These are phyloP conservation scores for Fomitopsis palustris DNA, from an alignment of 1,284 basidiomycete genomes.

Conservation along the genomic window DNA sequence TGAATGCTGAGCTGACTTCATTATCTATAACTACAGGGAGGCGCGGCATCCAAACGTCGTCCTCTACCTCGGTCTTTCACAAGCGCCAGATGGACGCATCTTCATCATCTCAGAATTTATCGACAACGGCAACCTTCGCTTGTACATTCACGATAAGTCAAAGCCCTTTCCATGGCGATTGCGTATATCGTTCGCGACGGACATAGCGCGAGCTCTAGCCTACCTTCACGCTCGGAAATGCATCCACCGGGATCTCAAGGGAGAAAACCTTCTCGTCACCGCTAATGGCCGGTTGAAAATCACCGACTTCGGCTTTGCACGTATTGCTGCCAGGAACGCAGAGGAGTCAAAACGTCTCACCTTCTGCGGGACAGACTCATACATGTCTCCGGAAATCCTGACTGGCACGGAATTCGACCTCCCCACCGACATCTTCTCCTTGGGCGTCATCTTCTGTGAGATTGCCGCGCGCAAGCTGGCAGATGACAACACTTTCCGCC, in stretches of 20 bases:
- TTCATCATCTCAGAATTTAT: conserved; percentile 91
- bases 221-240: conserved; percentile 94
- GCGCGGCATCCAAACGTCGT: conserved; percentile 92
- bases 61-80: conserved; percentile 90
- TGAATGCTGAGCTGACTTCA: conserved; percentile 1
- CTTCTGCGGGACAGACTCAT: conserved; percentile 95
- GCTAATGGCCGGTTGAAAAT: conserved; percentile 93
- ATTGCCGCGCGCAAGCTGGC: conserved; percentile 84
- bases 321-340: conserved; percentile 88
- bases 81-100: conserved; percentile 83
- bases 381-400: conserved; percentile 94
- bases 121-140: conserved; percentile 83
- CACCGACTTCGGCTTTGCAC: conserved; percentile 94
- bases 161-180: conserved; percentile 88
- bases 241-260: conserved; percentile 89
- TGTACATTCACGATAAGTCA: conserved; percentile 78
- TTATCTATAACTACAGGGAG: conserved; percentile 42
- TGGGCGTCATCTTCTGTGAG: conserved; percentile 95
- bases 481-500: conserved; percentile 78
- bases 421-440: conserved; percentile 91
- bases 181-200: conserved; percentile 90
- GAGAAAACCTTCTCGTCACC: conserved; percentile 95
- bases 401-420: conserved; percentile 90
- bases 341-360: conserved; percentile 91
- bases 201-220: conserved; percentile 91